phyloP scores from a whole-genome alignment of 257 asterid species.

The Phtheirospermum japonicum region DNA sequence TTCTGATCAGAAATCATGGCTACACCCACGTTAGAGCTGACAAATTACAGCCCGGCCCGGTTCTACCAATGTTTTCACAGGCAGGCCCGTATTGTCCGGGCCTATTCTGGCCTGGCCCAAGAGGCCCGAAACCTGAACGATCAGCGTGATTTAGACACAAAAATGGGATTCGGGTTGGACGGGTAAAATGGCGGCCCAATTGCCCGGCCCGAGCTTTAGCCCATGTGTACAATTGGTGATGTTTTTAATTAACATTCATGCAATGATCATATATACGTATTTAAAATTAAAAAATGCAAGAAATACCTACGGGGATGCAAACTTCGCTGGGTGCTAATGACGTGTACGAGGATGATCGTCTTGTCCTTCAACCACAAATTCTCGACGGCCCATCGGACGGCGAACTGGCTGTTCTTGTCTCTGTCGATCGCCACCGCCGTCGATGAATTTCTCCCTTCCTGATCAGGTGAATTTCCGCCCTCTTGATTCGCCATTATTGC shows the following conservation, averaged over 20 bases:
- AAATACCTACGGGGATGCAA: conserved; percentile 42
- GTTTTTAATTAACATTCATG: neutral
- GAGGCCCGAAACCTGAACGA: neutral
- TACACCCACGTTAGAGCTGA: too few relatives aligned
- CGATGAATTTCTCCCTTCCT: conserved; percentile 20
- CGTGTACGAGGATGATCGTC: conserved; percentile 55
- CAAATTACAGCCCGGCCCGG: too few relatives aligned
- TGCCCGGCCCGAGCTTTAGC: neutral
- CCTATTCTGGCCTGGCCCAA: too few relatives aligned
- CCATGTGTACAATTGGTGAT: too few relatives aligned
- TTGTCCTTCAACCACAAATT: conserved; percentile 40
- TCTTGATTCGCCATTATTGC: conserved; percentile 32
- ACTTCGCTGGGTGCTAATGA: conserved; percentile 42
- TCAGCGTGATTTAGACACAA: too few relatives aligned
- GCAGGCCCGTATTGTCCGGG: too few relatives aligned
- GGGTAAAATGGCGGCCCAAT: too few relatives aligned
- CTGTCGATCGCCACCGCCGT: conserved; percentile 69
- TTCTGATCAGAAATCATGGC: too few relatives aligned
- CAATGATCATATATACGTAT: neutral
- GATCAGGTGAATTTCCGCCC: conserved; percentile 24
- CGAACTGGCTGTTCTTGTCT: conserved; percentile 74
- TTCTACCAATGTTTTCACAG: too few relatives aligned
- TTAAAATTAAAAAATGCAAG: conserved; percentile 9
- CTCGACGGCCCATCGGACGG: conserved; percentile 74
- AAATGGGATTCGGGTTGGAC: too few relatives aligned